Base-by-base conservation (phyloP, 148 eudicot genomes). In the Polygonum maritimum region DNA sequence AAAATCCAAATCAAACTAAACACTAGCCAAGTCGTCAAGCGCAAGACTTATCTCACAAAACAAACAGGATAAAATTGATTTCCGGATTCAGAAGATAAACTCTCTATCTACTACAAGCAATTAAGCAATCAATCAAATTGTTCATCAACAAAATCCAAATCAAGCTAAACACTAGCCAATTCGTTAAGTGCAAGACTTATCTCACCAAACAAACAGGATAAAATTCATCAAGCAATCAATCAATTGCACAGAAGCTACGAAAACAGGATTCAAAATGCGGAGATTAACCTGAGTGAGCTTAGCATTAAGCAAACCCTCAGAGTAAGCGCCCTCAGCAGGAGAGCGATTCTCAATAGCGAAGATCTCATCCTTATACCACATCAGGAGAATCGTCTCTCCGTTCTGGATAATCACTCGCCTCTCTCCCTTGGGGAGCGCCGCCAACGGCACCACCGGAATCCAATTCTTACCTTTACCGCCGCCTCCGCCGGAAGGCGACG, bases 271-370 rank as follows among this genome's bases (percentile, higher is more conserved):
- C 63, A 8, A 8, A 7, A 2, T 2, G 22, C 2, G 19, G 71
- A 36, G 45, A 41, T 15, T 36, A 19, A 94, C 98, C 91, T 92
- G 90, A 38, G 98, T 94, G 80, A 94, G 96, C 85, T 92, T 94
- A 77, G 98, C 98, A 82, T 94, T 94, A 69, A 94, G 81, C 84
- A 94, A 84, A 40, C 98, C 98, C 82, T 94, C 98, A 77, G 73
- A 83, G 57, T 94, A 94, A 76, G 98, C 98, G 31, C 98, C 98
- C 77, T 94, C 98, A 78, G 98, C 98, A 82, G 98, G 98, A 1
- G 97, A 92, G 81, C 92, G 77, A 77, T 94, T 94, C 84, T 94
- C 98, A 52, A 94, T 92, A 22, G 98, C 98, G 70, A 84, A 83
- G 9, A 94, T 91, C 9, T 81, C 78, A 76, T 92, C 85, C 44